Evolutionary conservation across 768 basidiomycete genomes (phyloP), one percentile per base, ranked within the genome.

Genomic region (Termitomyces sp.): DNA sequence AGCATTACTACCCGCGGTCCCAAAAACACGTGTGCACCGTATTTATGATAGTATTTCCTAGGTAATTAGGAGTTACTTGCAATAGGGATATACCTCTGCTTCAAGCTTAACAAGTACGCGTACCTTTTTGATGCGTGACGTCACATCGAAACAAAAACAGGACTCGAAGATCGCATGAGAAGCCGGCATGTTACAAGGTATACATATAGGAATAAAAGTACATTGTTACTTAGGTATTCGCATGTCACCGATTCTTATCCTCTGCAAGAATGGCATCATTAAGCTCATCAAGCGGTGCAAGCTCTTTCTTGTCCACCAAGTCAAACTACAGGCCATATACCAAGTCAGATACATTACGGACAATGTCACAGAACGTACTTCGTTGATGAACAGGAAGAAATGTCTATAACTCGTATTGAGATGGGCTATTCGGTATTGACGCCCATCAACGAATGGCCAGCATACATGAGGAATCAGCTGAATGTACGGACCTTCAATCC

Each of bases 321-420:
- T 94, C 89, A 69, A 96, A 96, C 93, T 94, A 64, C 6, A 53
- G 18, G 16, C 45, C 53, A 62, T 64, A 16, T 8, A 46, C 46
- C 45, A 36, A 51, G 43, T 36, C 63, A 60, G 42, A 39, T 33
- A 46, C 34, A 16, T 9, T 40, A 18, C n/a, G 42, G 43, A 12
- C 6, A 13, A 36, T 24, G 24, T 22, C 1, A 13, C 40, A 50
- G 48, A 13, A 69, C 81, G 42, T 65, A 93, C 95, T 85, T 99
- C 96, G 64, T 94, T 88, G 60, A 98, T 85, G 69, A 98, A 98
- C 43, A 98, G 78, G 78, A 98, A 92, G 78, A 99, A 99, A 73
- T 99, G 97, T 34, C 93, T 85, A 72, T 99, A 98, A 70, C 94
- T 96, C 14, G 97, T 99, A 71, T 99, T 99, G 63, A 99, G 81